Evolutionary conservation across 208 protist genomes (phyloP).

Genomic region (Leptomonas pyrrhocoris): DNA sequence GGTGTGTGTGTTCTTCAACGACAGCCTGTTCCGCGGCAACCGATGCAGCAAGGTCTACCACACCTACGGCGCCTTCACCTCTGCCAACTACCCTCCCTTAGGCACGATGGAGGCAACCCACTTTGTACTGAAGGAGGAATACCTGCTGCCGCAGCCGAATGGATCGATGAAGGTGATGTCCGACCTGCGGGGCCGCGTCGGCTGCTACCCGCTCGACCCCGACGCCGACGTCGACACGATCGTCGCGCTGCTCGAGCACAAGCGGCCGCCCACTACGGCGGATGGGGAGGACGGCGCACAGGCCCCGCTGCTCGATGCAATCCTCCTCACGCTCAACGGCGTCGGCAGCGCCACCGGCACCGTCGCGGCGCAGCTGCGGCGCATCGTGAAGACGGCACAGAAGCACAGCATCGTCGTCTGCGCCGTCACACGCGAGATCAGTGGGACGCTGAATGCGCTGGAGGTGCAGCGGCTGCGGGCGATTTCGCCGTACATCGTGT

Average conservation of each 20-base stretch:
- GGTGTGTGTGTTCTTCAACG: conserved; percentile 96
- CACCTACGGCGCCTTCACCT: conserved; percentile 90
- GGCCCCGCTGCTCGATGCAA: conserved; percentile 43
- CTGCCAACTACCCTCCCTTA: conserved; percentile 87
- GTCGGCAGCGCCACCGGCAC: conserved; percentile 38
- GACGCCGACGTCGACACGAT: conserved; percentile 56
- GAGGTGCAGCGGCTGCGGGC: conserved; percentile 43
- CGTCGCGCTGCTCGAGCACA: conserved; percentile 36
- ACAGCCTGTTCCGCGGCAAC: conserved; percentile 93
- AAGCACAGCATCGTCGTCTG: conserved; percentile 40
- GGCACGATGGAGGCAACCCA: conserved; percentile 80
- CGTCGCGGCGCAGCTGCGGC: conserved; percentile 35
- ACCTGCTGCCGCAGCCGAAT: conserved; percentile 56
- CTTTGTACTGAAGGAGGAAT: conserved; percentile 52
- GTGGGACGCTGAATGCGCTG: conserved; percentile 37
- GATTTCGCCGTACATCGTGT: conserved; percentile 46
- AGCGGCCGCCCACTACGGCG: not conserved
- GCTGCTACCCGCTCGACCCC: conserved; percentile 51
- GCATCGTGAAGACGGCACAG: conserved; percentile 36
- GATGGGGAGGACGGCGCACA: not conserved
- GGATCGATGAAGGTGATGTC: conserved; percentile 57
- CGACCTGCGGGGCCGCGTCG: conserved; percentile 49
- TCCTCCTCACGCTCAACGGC: conserved; percentile 61
- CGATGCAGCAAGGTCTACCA: conserved; percentile 88
- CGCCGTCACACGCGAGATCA: conserved; percentile 43